These are phyloP conservation scores for Debaryomyces robertsiae DNA, from an alignment of 1,139 yeast species.

Conservation along the genomic window DNA sequence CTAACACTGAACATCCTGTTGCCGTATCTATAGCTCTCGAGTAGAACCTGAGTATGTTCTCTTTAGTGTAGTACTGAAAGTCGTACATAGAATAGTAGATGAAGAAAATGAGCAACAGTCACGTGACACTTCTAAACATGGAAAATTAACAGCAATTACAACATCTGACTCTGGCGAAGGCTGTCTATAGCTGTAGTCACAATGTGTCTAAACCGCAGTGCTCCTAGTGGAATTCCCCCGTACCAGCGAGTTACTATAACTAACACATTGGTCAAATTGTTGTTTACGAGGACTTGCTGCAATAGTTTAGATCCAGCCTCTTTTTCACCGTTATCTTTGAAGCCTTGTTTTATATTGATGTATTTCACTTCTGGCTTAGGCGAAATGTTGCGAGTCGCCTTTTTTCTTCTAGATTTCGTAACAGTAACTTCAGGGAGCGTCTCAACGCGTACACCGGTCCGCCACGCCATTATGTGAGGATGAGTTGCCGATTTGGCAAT, in stretches of 20 bases:
- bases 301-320: slow-evolving; percentile 63
- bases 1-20: slow-evolving; percentile 4
- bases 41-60: too few species aligned
- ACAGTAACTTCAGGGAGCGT: background rate
- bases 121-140: slow-evolving; percentile 1
- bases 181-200: slow-evolving; percentile 53
- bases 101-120: slow-evolving; percentile 4
- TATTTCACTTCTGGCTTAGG: slow-evolving; percentile 13
- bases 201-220: slow-evolving; percentile 65
- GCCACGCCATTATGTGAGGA: slow-evolving; percentile 71
- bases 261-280: slow-evolving; percentile 52
- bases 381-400: background rate
- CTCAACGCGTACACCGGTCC: slow-evolving; percentile 36
- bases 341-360: slow-evolving; percentile 52
- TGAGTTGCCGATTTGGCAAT: slow-evolving; percentile 57
- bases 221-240: slow-evolving; percentile 69
- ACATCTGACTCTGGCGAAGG: slow-evolving; percentile 21
- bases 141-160: background rate
- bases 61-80: background rate
- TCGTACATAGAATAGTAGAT: background rate
- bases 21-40: too few species aligned
- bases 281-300: slow-evolving; percentile 48
- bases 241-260: slow-evolving; percentile 74
- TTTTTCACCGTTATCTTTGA: slow-evolving; percentile 63
- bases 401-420: background rate